Conservation (phyloP, 2,329 filamentous ascomycete genomes). For the Trichophyton rubrum region DNA sequence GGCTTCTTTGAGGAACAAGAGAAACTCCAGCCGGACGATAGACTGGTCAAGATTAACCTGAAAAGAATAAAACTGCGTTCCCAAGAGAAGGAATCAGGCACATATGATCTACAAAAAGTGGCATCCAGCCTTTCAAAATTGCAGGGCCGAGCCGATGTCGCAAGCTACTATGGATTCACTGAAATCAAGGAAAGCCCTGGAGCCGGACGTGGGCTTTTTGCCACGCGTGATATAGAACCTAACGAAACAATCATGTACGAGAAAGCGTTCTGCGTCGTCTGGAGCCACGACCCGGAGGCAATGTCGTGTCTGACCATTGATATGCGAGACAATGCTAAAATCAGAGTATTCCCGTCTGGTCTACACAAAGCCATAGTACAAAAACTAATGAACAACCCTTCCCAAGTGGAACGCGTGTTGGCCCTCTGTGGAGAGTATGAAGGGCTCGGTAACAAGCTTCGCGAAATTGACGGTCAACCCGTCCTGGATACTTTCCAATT, state of each 20-base stretch:
- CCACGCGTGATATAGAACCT: conserved; percentile 34
- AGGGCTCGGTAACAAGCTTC: background rate
- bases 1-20: background rate
- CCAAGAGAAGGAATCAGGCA: conserved; percentile 14
- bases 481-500: background rate
- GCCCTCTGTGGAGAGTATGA: background rate
- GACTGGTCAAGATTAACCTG: conserved; percentile 17
- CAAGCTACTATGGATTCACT: background rate
- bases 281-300: background rate
- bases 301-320: background rate
- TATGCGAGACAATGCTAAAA: background rate
- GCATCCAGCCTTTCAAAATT: background rate
- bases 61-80: conserved; percentile 17
- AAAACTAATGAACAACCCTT: background rate
- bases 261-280: conserved; percentile 37
- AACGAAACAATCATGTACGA: conserved; percentile 45
- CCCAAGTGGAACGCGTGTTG: background rate
- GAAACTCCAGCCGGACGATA: background rate
- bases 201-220: conserved; percentile 41
- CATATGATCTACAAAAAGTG: conserved; percentile 8
- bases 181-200: background rate
- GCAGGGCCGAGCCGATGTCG: background rate
- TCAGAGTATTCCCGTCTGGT: background rate
- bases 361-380: background rate
- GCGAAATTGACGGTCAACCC: background rate